phyloP scores from a whole-genome alignment of 129 eudicot species.

The Tagetes erecta region DNA sequence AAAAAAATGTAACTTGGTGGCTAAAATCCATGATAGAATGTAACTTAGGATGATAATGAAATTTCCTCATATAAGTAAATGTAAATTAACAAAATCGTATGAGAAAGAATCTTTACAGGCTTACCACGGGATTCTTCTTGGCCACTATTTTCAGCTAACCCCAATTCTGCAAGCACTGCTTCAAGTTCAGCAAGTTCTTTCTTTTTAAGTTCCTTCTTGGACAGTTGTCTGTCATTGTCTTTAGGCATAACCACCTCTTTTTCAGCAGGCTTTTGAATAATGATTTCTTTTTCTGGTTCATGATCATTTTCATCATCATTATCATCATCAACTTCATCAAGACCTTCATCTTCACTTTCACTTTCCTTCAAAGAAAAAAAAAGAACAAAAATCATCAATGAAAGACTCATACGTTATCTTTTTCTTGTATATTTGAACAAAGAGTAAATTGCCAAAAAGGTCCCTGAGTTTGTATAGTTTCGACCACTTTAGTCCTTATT shows the following conservation, averaged over 20 bases:
- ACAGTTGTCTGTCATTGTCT: constrained; percentile 87
- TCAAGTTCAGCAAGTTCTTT: constrained; percentile 97
- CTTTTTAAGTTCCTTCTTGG: constrained; percentile 85
- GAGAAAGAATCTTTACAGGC: neutral
- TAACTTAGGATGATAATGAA: too few relatives aligned
- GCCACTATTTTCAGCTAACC: constrained; percentile 45
- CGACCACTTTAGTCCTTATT: too few relatives aligned
- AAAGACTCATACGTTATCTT: neutral
- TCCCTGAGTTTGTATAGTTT: too few relatives aligned
- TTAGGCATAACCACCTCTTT: constrained; percentile 45
- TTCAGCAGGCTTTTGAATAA: constrained; percentile 54
- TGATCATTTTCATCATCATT: constrained; percentile 83
- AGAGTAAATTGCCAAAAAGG: too few relatives aligned
- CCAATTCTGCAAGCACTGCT: constrained; percentile 81
- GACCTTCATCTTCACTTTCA: constrained; percentile 83
- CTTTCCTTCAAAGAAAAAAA: constrained; percentile 54
- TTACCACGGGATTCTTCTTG: constrained; percentile 58
- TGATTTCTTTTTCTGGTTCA: constrained; percentile 53
- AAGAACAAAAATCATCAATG: neutral
- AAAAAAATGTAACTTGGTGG: too few relatives aligned
- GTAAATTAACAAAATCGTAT: neutral
- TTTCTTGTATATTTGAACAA: too few relatives aligned
- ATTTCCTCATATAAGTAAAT: too few relatives aligned
- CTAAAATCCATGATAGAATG: too few relatives aligned
- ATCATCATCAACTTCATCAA: constrained; percentile 68